Evolutionary conservation across 441 rosid species (phyloP), one percentile per base, ranked within the genome.

Genomic region (Caryocar brasiliense): DNA sequence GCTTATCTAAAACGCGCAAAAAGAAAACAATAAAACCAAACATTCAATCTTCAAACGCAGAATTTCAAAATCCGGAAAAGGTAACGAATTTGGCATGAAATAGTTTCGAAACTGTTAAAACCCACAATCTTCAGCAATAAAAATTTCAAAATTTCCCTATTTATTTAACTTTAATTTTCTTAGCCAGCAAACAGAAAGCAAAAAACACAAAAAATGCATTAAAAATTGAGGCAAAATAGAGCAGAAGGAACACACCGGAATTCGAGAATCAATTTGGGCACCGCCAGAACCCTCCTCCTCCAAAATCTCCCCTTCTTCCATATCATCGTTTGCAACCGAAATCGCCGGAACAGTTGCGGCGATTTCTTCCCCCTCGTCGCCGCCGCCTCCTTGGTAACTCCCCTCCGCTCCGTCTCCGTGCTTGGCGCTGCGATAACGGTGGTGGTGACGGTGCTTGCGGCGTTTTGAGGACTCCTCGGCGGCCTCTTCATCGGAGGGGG

Each of bases 241-340:
- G 65, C 58, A 58, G 56, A 46, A 46, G 65, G 82, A 81, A 77
- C 94, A 76, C 72, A 92, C 99, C 99, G 65, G 67, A 74, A 76
- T 65, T 15, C 45, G 52, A 56, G 53, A 59, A 54, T 27, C 65
- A n/a, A 65, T 54, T 56, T 56, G 65, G 22, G 59, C 72, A 37
- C 45, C 66, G 55, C 33, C 65, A 22, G 49, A 0, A 17, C 51
- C 68, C 3, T 64, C 80, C 49, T 93, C 97, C 3, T 89, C 97
- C 11, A 86, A 79, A 77, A 93, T 93, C 78, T 89, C 99, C 32
- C 99, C 99, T 62, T 93, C 99, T 75, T 93, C 99, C 46, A 93
- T 68, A 41, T 89, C 97, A 41, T 80, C 91, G 23, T 88, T 23
- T 32, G 33, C 39, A 33, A 50, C 54, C 45, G 24, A 8, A 24